These are phyloP conservation scores for Globisporangium polare DNA, from an alignment of 352 stramenopile genomes.

Conservation along the genomic window DNA sequence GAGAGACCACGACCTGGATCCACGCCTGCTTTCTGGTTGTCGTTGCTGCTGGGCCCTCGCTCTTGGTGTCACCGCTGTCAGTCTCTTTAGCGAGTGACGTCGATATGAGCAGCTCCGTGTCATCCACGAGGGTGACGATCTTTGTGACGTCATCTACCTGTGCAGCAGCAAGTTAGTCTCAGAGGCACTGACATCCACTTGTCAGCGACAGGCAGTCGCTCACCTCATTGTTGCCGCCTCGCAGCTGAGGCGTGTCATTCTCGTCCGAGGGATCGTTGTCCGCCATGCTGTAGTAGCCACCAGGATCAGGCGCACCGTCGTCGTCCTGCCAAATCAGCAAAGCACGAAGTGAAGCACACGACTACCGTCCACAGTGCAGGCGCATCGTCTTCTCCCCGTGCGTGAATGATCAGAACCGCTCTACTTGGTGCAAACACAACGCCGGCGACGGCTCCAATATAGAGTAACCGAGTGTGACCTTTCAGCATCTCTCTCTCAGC, in stretches of 20 bases:
- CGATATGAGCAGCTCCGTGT: constrained; percentile 26
- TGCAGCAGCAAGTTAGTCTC: neutral
- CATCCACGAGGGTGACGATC: constrained; percentile 26
- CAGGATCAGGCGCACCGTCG: neutral
- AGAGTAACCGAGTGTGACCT: neutral
- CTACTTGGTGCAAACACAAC: too few relatives aligned
- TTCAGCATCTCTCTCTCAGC: too few relatives aligned
- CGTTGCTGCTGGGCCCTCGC: neutral
- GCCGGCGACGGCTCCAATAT: neutral
- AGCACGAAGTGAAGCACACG: neutral
- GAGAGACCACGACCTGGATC: constrained; percentile 22
- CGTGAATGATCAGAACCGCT: too few relatives aligned
- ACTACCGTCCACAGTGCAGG: neutral
- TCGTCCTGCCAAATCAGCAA: neutral
- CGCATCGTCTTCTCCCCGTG: neutral
- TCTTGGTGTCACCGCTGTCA: neutral
- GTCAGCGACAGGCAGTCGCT: too few relatives aligned
- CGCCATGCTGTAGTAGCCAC: neutral
- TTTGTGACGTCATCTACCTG: neutral
- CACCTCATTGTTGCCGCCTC: neutral
- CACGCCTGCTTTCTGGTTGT: constrained; percentile 36
- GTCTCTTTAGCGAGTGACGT: too few relatives aligned
- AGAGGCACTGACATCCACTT: too few relatives aligned
- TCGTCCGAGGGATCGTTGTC: neutral
- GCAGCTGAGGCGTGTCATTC: neutral